Base-by-base conservation (phyloP, 495 filamentous ascomycete species). In the Penicillium pulvis region DNA sequence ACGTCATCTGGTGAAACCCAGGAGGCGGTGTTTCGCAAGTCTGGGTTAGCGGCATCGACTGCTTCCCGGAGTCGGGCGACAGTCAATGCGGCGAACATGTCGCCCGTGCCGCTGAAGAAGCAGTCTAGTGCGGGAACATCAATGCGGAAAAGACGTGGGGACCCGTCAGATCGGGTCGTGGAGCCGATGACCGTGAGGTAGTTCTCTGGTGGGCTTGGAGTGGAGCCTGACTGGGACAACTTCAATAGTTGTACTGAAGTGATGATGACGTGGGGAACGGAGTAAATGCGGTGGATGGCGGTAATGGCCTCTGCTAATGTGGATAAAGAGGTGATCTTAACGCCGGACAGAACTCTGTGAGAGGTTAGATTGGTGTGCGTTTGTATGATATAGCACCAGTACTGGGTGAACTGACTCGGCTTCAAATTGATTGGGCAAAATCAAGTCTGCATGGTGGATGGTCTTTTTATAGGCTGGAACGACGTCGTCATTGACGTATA, bases 401-500 rank as follows among this genome's bases (percentile, higher is more conserved):
- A 26, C 23, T 47, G 17, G 35, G 11, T 49, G 20, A 7, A 26
- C 85, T 62, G 78, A 96, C 92, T 98, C 94, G 24, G 91, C 90
- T 78, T 98, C 94, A 68, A 96, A 98, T 68, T 97, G 93, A 72
- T 98, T 98, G 16, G 94, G 94, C 20, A 97, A 72, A 51, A 98
- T 95, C 59, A 98, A 71, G 69, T 98, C 95, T 5, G 94, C 95
- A 63, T 92, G 81, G 20, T 75, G 74, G 42, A 97, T 77, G 48
- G 95, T 76, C 14, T 79, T 81, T 71, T 89, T 92, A 71, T 97
- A 98, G n/a, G 88, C 90, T 0, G 92, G 92, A 33, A 97, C 88
- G 3, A 94, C 91, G 57, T 94, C 90, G 57, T 92, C 85, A 23
- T 84, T 88, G 47, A 98, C 92, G 71, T 98, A 98, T 20, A 98